A percentile compares a stretch with the other conserved stretches of the same genome.
phyloP scores from a whole-genome alignment of 495 filamentous ascomycete genomes.

The Letharia lupina region DNA sequence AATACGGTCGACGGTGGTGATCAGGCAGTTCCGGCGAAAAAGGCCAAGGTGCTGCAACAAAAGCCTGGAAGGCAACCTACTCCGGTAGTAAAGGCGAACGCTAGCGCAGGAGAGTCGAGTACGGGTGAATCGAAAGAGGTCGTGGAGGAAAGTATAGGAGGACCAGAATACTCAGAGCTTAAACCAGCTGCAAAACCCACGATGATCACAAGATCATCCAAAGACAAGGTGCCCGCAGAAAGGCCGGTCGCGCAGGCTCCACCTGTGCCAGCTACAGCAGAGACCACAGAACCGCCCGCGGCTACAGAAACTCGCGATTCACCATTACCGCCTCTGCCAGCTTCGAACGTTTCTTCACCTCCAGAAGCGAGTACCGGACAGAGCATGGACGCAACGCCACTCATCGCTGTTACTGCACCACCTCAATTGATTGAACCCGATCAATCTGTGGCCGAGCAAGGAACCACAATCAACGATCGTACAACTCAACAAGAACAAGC shows the following conservation, averaged over 20 bases:
- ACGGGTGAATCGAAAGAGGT: slow-evolving; percentile 50
- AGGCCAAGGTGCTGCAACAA: slow-evolving; percentile 47
- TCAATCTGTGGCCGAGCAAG: slow-evolving; percentile 31
- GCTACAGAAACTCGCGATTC: slow-evolving; percentile 17
- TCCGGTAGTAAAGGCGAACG: slow-evolving; percentile 43
- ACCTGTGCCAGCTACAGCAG: slow-evolving; percentile 9
- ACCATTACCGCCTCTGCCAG: slow-evolving; percentile 22
- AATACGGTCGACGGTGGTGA: slow-evolving; percentile 55
- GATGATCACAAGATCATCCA: slow-evolving; percentile 26
- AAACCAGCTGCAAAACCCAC: slow-evolving; percentile 30
- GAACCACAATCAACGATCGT: slow-evolving; percentile 35
- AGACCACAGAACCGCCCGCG: slow-evolving; percentile 12
- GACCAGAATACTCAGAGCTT: slow-evolving; percentile 33
- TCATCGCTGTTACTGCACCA: slow-evolving; percentile 24
- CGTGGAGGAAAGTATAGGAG: slow-evolving; percentile 45
- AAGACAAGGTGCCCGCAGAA: slow-evolving; percentile 28
- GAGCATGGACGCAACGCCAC: slow-evolving; percentile 12
- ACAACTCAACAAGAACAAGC: slow-evolving; percentile 37
- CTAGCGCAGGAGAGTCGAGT: slow-evolving; percentile 42
- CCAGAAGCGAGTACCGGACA: slow-evolving; percentile 5
- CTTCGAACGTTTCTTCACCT: slow-evolving; percentile 9
- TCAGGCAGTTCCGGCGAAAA: slow-evolving; percentile 55
- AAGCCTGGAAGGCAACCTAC: slow-evolving; percentile 47
- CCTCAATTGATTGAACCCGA: slow-evolving; percentile 23
- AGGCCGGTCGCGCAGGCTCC: slow-evolving; percentile 10